Conservation (phyloP, 2,329 filamentous ascomycete species). For the Diaporthe sp. region DNA sequence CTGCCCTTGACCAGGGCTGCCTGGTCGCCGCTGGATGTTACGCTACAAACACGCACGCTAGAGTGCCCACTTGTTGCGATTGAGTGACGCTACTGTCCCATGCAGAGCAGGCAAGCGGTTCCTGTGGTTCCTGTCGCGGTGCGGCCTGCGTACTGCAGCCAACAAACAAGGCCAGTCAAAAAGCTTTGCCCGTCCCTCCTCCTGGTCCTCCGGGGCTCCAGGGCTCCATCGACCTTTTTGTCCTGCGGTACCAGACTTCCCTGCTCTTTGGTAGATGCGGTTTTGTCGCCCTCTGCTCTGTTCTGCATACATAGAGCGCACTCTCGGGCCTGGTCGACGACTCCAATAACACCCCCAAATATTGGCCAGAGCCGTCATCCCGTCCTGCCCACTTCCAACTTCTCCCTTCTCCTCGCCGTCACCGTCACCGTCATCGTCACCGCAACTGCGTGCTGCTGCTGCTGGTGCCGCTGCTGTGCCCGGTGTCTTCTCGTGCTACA, state of each 20-base stretch:
- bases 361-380: constrained; percentile 39
- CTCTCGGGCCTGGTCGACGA: constrained; percentile 28
- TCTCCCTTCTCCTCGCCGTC: constrained; percentile 1
- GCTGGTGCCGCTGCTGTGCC: background rate
- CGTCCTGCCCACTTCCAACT: constrained; percentile 21
- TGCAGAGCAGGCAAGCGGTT: constrained; percentile 29
- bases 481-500: background rate
- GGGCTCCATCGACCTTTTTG: constrained; percentile 32
- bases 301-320: background rate
- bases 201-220: background rate
- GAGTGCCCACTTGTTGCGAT: constrained; percentile 34
- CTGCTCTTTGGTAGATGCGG: constrained; percentile 16
- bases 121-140: constrained; percentile 33
- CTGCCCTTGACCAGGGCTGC: constrained; percentile 9
- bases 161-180: constrained; percentile 32
- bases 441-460: constrained; percentile 13
- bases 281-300: background rate
- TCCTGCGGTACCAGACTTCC: constrained; percentile 22
- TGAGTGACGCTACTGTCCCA: constrained; percentile 33
- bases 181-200: constrained; percentile 31
- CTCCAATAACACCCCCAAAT: constrained; percentile 40
- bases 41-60: constrained; percentile 31
- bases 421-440: constrained; percentile 7
- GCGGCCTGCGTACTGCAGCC: constrained; percentile 21
- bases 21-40: constrained; percentile 20